Evolutionary conservation across 257 asterid genomes (phyloP), one percentile per base, ranked within the genome.

Genomic region (Capsicum baccatum): DNA sequence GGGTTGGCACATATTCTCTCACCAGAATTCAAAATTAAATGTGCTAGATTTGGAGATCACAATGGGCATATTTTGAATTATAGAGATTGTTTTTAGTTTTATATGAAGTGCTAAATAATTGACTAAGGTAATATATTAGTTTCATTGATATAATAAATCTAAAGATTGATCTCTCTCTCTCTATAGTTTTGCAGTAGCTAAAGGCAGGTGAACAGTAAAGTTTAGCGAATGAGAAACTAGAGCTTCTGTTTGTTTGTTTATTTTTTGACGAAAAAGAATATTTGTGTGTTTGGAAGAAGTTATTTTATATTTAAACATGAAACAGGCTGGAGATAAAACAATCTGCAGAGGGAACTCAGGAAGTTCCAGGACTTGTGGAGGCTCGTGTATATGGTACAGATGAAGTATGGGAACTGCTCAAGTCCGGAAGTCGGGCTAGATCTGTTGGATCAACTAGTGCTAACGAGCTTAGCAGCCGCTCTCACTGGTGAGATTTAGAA

Each of bases 261-360:
- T 26, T 10, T 13, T 26, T 37, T 26, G 11, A 33, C 12, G 16
- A 54, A 78, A 78, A 26, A 26, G 8, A 14, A 26, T 54, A 78
- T 1, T 8, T 54, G 2, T 54, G 63, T 2, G 13, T 54, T 54
- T 26, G 6, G 11, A 69, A 55, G 81, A 35, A 68, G 69, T 35
- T n/a, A 54, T n/a, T 50, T 83, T 15, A 48, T 57, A 85, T 64
- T 14, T 67, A 44, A 14, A 47, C 52, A 78, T 84, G 85, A 85
- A 90, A 85, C 92, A 97, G 99, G 91, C 88, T 97, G 92, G 99
- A 97, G 89, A 93, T 97, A 83, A 97, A 95, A 87, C 99, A 95
- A 89, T 97, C 99, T 83, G 98, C 99, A 80, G 98, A 95, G 89
- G 99, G 99, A 84, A 97, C 97, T 81, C 99, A 93, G 88, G 99